Evolutionary conservation across 2,329 filamentous ascomycete species (phyloP), one percentile per base, ranked within the genome.

Genomic region (Diaporthe batatas): DNA sequence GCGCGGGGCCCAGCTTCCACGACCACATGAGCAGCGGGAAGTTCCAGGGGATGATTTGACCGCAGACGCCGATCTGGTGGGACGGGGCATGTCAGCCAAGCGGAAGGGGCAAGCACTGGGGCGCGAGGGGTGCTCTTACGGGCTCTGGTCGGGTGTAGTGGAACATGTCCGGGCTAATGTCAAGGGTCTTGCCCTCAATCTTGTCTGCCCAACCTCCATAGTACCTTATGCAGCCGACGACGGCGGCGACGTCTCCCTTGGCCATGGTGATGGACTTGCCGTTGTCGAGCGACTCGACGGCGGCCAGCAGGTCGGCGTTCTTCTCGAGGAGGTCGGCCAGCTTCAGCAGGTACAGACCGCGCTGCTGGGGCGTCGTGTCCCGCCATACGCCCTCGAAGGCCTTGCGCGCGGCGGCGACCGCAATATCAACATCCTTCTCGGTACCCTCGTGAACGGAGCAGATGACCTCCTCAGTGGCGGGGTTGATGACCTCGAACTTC

Each of bases 121-220:
- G 2, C 36, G 2, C 14, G 12, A 21, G 49, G 49, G 23, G 32
- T 12, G 5, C 36, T 83, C 87, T 78, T 81, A 89, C 86, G 12
- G 94, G 93, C 88, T 97, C 94, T 77, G 91, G 90, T 79, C 89
- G 87, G 76, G 93, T 95, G 86, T 96, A 97, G 86, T 94, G 92
- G 86, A 97, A 94, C 83, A 92, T 94, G 76, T 93, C 91, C 73
- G 90, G 89, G 79, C 89, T 86, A 77, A 94, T 93, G 79, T 97
- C 93, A 76, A 96, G 91, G 72, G 94, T 94, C 87, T 95, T 94
- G 83, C 95, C 94, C 83, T 91, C 88, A 77, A 96, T 92, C 91
- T 97, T 98, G 88, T 98, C 95, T 79, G 94, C 93, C 91, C 93
- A 97, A 75, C 95, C 95, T 80, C 89, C 94, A 79, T 95, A 96